A percentile compares a stretch with the other conserved stretches of the same genome.
phyloP scores from a whole-genome alignment of 345 rosid genomes.

The Gossypium rotundifolium region DNA sequence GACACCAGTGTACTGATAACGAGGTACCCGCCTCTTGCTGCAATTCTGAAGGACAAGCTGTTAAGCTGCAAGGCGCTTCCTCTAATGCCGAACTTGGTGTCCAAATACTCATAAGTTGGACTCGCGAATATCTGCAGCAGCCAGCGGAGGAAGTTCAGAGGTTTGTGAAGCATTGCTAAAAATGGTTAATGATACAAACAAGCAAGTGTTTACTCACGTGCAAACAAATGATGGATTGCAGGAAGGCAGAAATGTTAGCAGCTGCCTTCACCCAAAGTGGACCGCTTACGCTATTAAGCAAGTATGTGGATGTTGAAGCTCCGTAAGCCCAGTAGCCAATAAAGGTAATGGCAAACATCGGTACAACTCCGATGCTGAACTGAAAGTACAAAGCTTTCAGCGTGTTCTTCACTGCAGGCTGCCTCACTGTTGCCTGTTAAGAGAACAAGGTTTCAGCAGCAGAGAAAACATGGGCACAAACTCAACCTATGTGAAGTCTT shows the following conservation, averaged over 20 bases:
- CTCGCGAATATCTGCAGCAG: slow-evolving; percentile 73
- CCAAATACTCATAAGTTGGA: slow-evolving; percentile 86
- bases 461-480: not conserved
- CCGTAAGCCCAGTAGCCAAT: slow-evolving; percentile 98
- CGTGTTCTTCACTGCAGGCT: slow-evolving; percentile 78
- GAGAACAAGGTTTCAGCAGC: not conserved
- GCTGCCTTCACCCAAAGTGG: slow-evolving; percentile 75
- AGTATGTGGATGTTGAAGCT: slow-evolving; percentile 51
- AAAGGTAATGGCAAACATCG: slow-evolving; percentile 64
- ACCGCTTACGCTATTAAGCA: slow-evolving; percentile 67
- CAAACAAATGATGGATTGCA: slow-evolving; percentile 78
- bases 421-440: slow-evolving; percentile 73
- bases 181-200: not conserved
- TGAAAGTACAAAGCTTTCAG: slow-evolving; percentile 81
- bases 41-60: slow-evolving; percentile 55
- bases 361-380: slow-evolving; percentile 65
- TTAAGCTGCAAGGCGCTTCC: slow-evolving; percentile 53
- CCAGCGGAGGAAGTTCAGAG: not conserved
- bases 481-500: not conserved
- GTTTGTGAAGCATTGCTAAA: not conserved
- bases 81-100: slow-evolving; percentile 65
- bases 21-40: slow-evolving; percentile 74
- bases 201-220: slow-evolving; percentile 28
- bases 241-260: slow-evolving; percentile 74
- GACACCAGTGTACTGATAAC: slow-evolving; percentile 61